phyloP scores from a whole-genome alignment of 768 basidiomycete genomes.

The Leccinum arenicola region DNA sequence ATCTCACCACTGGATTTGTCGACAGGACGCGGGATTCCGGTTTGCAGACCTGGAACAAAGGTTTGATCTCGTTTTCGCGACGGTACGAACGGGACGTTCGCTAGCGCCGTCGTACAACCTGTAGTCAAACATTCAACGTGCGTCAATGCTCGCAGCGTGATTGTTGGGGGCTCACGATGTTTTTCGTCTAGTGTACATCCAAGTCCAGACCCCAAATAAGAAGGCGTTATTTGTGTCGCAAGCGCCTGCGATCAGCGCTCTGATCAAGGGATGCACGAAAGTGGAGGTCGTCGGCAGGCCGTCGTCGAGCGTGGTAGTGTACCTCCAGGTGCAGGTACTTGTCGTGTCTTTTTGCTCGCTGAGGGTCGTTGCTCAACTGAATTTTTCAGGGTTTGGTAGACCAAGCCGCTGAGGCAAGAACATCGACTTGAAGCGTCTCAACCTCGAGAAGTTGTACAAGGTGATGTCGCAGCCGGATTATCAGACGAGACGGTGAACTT shows the following conservation, averaged over 20 bases:
- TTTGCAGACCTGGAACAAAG: too few species aligned
- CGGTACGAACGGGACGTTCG: too few species aligned
- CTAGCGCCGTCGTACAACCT: too few species aligned
- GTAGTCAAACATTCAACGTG: too few species aligned
- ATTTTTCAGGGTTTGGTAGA: conserved; percentile 76
- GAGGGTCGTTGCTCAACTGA: neutral
- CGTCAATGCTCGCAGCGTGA: too few species aligned
- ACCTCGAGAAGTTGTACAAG: too few species aligned
- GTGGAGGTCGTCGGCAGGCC: conserved; percentile 62
- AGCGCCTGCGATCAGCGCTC: conserved; percentile 65
- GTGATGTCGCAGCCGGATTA: too few species aligned
- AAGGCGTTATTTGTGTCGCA: conserved; percentile 70
- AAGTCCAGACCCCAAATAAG: conserved; percentile 61
- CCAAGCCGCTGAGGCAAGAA: conserved; percentile 65
- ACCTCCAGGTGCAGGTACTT: conserved; percentile 79
- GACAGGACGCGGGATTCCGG: conserved; percentile 32
- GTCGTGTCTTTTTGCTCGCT: conserved; percentile 16
- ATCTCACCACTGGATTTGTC: neutral
- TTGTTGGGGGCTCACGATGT: too few species aligned
- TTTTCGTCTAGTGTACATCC: conserved; percentile 36
- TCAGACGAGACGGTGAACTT: too few species aligned
- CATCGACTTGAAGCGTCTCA: too few species aligned
- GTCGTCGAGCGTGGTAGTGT: conserved; percentile 63
- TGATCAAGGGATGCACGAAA: conserved; percentile 87
- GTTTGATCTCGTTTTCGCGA: neutral